A percentile compares a stretch with the other conserved stretches of the same genome.
These are phyloP conservation scores for Graphium sp. DNA, from an alignment of 2,329 filamentous ascomycete genomes.

Conservation along the genomic window DNA sequence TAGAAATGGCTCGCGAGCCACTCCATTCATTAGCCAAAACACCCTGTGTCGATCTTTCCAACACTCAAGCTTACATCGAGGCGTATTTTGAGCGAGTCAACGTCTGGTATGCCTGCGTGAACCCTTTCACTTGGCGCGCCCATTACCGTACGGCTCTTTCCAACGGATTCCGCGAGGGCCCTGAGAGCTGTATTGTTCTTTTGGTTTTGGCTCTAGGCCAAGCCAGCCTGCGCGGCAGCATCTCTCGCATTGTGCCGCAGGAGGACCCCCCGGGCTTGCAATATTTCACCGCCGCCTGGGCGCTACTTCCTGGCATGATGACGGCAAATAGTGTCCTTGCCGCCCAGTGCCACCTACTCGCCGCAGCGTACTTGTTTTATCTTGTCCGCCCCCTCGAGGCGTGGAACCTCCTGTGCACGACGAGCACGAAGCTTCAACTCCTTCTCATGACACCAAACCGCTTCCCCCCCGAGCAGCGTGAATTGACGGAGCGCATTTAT, in stretches of 20 bases:
- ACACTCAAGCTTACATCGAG: conserved; percentile 58
- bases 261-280: conserved; percentile 60
- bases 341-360: conserved; percentile 65
- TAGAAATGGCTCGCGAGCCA: conserved; percentile 68
- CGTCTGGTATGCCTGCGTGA: conserved; percentile 74
- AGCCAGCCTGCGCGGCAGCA: conserved; percentile 59
- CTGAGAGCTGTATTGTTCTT: conserved; percentile 69
- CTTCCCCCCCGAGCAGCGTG: conserved; percentile 52
- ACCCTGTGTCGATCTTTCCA: conserved; percentile 53
- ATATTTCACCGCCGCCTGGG: conserved; percentile 72
- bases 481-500: conserved; percentile 63
- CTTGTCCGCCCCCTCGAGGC: conserved; percentile 68
- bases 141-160: conserved; percentile 62
- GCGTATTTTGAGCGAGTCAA: conserved; percentile 72
- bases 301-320: conserved; percentile 60
- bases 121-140: conserved; percentile 62
- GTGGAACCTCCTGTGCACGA: conserved; percentile 65
- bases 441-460: conserved; percentile 58
- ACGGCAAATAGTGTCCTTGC: conserved; percentile 63
- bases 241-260: conserved; percentile 51
- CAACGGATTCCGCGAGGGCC: conserved; percentile 60
- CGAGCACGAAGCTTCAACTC: conserved; percentile 67
- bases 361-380: conserved; percentile 71
- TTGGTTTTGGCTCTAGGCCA: conserved; percentile 64
- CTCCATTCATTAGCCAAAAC: conserved; percentile 49